phyloP scores from a whole-genome alignment of 352 stramenopile species.

The Globisporangium emineosum region DNA sequence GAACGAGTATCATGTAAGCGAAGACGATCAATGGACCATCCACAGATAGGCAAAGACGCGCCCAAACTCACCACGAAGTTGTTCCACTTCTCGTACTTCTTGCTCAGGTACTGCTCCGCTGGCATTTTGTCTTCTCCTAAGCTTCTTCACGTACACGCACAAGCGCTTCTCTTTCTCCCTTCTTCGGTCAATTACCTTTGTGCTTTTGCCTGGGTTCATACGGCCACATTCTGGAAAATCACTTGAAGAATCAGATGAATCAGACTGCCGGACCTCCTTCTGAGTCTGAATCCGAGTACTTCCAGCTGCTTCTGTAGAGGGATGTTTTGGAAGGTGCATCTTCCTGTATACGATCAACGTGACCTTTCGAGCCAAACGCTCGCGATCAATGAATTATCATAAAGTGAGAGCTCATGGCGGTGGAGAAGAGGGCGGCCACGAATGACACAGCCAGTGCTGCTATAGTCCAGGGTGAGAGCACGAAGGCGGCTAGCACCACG shows the following conservation, averaged over 20 bases:
- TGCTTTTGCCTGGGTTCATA: background rate
- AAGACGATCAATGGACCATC: background rate
- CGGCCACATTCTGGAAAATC: slow-evolving; percentile 22
- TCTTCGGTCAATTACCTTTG: background rate
- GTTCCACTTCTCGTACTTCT: slow-evolving; percentile 90
- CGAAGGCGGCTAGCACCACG: slow-evolving; percentile 1
- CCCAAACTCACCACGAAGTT: slow-evolving; percentile 62
- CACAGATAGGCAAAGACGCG: background rate
- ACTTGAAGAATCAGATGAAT: background rate
- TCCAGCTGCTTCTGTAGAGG: background rate
- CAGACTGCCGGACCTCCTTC: background rate
- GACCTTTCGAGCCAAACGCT: slow-evolving; percentile 11
- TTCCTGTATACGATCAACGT: slow-evolving; percentile 12
- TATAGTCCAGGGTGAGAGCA: background rate
- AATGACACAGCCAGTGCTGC: background rate
- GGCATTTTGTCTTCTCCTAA: slow-evolving; percentile 22
- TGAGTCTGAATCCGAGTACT: background rate
- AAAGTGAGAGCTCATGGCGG: background rate
- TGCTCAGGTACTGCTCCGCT: slow-evolving; percentile 73
- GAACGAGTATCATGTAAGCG: background rate
- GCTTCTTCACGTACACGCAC: background rate
- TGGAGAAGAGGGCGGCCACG: background rate
- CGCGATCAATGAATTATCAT: background rate
- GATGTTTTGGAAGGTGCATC: background rate
- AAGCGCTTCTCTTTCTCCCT: slow-evolving; percentile 1